Evolutionary conservation across 805 yeast genomes (phyloP), one percentile per base, ranked within the genome.

Genomic region (Huiozyma naganishii): DNA sequence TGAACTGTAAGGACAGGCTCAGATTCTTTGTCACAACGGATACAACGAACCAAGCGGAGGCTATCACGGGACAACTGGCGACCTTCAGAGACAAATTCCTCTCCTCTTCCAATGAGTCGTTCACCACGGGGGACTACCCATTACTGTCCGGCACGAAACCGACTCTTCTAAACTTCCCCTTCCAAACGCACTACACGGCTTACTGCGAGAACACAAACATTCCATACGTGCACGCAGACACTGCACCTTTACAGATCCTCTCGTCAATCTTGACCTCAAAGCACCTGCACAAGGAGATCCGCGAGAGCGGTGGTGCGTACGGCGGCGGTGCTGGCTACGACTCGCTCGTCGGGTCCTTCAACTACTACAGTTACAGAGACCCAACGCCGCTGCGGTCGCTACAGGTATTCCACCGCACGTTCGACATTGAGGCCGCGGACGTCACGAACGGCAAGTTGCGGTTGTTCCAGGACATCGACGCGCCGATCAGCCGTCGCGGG

Each of bases 231-330:
- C 71, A 78, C 41, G 65, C 71, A 41, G 97, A 90, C 50, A 88
- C 95, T 33, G 95, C 97, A 0, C 71, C 87, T 1, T 71, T 92
- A 37, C 95, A 86, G 62, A 77, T 92, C 0, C 69, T 92, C 39
- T 73, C 96, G 1, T 89, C 83, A 52, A 61, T 92, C 45, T 62
- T 88, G 52, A 81, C 95, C 0, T 89, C 82, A 64, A 85, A 83
- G 56, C 77, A 84, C 52, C 67, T 92, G 40, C 98, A 92, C 62
- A 76, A 86, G 9, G 95, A 88, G 50, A 79, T 92, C 34, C 76
- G 98, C 51, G 98, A 92, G 58, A 79, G 90, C 55, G 95, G 95
- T 45, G 98, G 98, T 46, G 98, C 98, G 0, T 92, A 92, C 58
- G 98, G 98, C 6, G 97, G 95, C 6, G 98, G 98, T 4, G 83